These are phyloP conservation scores for Botrytis byssoidea DNA, from an alignment of 2,329 filamentous ascomycete genomes.

Conservation along the genomic window DNA sequence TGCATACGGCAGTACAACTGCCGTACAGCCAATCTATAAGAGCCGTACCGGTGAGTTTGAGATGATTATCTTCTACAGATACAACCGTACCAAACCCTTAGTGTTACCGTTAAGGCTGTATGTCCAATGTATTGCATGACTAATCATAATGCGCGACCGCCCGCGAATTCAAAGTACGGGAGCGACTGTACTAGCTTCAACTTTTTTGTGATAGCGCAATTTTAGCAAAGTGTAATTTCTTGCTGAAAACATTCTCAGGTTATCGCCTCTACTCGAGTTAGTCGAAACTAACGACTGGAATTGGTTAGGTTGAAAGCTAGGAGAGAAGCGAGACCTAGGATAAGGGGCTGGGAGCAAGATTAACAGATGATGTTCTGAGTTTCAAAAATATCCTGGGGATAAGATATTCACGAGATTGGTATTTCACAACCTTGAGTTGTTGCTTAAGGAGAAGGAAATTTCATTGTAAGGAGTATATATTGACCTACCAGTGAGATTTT, in stretches of 20 bases:
- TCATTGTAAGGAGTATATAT: background rate
- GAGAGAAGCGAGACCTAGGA: background rate
- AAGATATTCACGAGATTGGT: fast-evolving
- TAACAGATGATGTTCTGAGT: background rate
- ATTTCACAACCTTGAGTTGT: too few species aligned
- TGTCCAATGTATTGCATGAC: background rate
- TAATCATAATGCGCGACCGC: background rate
- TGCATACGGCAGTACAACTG: background rate
- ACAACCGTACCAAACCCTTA: background rate
- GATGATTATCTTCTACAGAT: background rate
- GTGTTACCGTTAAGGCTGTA: too few species aligned
- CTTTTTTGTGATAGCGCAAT: background rate
- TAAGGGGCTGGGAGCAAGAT: background rate
- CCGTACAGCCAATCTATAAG: background rate
- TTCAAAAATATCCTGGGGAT: background rate
- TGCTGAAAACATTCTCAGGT: background rate
- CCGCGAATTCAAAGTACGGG: background rate
- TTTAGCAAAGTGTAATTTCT: background rate
- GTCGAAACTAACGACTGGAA: background rate
- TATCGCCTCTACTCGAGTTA: background rate
- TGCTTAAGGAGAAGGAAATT: background rate
- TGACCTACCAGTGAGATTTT: background rate
- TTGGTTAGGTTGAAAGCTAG: background rate
- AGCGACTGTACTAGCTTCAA: background rate
- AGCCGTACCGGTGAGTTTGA: background rate